Evolutionary conservation across 306 rosid species (phyloP).

Genomic region (Pachyrhizus erosus): DNA sequence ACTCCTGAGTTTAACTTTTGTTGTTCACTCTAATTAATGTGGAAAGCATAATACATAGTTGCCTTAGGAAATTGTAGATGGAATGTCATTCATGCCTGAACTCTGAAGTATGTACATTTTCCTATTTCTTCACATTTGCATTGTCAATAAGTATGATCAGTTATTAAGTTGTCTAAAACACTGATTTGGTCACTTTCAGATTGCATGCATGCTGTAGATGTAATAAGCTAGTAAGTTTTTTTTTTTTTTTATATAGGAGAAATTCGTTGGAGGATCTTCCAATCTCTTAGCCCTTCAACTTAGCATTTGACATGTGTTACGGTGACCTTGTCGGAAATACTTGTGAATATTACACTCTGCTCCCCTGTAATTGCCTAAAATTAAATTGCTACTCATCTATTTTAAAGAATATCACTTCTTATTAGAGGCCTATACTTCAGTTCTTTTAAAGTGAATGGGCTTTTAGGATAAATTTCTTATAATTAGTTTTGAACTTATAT

Average conservation of each 20-base stretch:
- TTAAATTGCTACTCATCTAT: not conserved
- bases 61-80: slow-evolving; percentile 27
- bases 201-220: not conserved
- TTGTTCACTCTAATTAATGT: slow-evolving; percentile 16
- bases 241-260: not conserved
- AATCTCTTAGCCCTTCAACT: not conserved
- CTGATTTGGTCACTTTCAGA: slow-evolving; percentile 6
- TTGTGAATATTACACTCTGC: not conserved
- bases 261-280: not conserved
- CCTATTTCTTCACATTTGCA: slow-evolving; percentile 7
- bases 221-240: not conserved
- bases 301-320: not conserved
- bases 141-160: slow-evolving; percentile 1
- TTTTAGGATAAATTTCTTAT: too few species aligned
- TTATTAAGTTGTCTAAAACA: not conserved
- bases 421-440: too few species aligned
- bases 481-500: too few species aligned
- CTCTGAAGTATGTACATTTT: not conserved
- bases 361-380: not conserved
- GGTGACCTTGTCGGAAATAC: not conserved
- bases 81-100: not conserved
- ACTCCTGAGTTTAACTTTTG: slow-evolving; percentile 9
- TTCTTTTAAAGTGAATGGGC: too few species aligned
- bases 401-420: not conserved
- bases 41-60: not conserved